Base-by-base conservation (phyloP, 2,329 filamentous ascomycete species). In the Cercospora citrullina region DNA sequence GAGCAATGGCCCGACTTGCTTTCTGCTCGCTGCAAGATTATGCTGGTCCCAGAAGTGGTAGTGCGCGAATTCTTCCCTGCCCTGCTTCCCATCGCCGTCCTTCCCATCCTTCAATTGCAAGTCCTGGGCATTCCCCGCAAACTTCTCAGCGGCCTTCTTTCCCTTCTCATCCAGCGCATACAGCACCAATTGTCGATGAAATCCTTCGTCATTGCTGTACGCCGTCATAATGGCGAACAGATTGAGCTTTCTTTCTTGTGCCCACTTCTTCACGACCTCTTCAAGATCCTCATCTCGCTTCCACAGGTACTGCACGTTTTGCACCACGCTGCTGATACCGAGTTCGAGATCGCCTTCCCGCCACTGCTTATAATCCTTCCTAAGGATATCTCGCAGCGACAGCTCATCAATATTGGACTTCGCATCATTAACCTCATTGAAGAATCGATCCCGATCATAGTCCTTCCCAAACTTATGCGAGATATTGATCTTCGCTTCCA, bases 351-450 rank as follows among this genome's bases (percentile, higher is more conserved):
- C 78, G 62, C 79, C 80, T 65, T 88, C 87, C 10, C 80, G 81
- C 91, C 91, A 95, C 75, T 91, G 85, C 81, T 96, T 96, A 80
- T 94, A 96, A 80, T 96, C 92, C 78, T 94, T 94, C 71, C 90
- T 84, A 63, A 94, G 79, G 45, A 94, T 85, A 72, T 94, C 91
- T 23, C 85, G 81, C 72, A 93, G 79, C 42, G 80, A 81, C 57
- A 95, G 80, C 0, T 76, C 72, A 2, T 84, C 86, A 62, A 95
- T 84, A 72, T 93, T 86, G 70, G 87, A 85, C 78, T 94, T 94
- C 5, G 91, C 89, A 5, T 79, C 79, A 0, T 84, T 82, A 28
- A 94, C 84, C 65, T 87, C 81, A 4, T 84, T 77, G 75, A 87
- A 92, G 77, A 89, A 92, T 3, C 69, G 76, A 0, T 80, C 77